Conservation (phyloP, 1,139 yeast species). For the Pichia sp. region DNA sequence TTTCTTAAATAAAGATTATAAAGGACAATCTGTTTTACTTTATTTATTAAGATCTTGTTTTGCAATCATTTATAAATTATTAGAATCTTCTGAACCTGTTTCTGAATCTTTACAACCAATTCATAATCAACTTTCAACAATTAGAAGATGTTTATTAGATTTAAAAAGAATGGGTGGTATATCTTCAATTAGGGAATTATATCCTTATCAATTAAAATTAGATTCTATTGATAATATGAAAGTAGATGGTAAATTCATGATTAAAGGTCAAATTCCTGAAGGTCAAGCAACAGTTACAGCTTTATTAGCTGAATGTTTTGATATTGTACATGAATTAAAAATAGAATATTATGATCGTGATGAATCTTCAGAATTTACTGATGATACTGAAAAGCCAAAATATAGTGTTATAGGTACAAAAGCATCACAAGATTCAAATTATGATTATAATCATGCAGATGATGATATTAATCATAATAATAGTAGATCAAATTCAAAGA, state of each 20-base stretch:
- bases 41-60: slow-evolving; percentile 85
- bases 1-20: slow-evolving; percentile 38
- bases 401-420: slow-evolving; percentile 28
- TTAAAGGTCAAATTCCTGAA: slow-evolving; percentile 85
- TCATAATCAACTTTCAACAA: slow-evolving; percentile 88
- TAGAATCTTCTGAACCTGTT: slow-evolving; percentile 92
- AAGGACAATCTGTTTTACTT: slow-evolving; percentile 63
- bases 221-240: slow-evolving; percentile 84
- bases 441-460: slow-evolving; percentile 29
- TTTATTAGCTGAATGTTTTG: slow-evolving; percentile 87
- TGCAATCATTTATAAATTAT: slow-evolving; percentile 77
- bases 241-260: slow-evolving; percentile 84
- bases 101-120: slow-evolving; percentile 88
- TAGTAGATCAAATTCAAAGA: slow-evolving; percentile 1
- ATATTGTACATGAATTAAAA: slow-evolving; percentile 82
- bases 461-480: slow-evolving; percentile 9
- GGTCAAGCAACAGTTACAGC: slow-evolving; percentile 95
- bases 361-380: slow-evolving; percentile 26
- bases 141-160: slow-evolving; percentile 81
- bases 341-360: slow-evolving; percentile 69
- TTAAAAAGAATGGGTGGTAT: slow-evolving; percentile 90
- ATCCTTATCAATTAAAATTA: slow-evolving; percentile 91
- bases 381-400: slow-evolving; percentile 18
- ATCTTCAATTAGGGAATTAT: slow-evolving; percentile 76
- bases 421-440: slow-evolving; percentile 29